These are phyloP conservation scores for Phragmites australis DNA, from an alignment of 176 grass and related monocot genomes.

Conservation along the genomic window DNA sequence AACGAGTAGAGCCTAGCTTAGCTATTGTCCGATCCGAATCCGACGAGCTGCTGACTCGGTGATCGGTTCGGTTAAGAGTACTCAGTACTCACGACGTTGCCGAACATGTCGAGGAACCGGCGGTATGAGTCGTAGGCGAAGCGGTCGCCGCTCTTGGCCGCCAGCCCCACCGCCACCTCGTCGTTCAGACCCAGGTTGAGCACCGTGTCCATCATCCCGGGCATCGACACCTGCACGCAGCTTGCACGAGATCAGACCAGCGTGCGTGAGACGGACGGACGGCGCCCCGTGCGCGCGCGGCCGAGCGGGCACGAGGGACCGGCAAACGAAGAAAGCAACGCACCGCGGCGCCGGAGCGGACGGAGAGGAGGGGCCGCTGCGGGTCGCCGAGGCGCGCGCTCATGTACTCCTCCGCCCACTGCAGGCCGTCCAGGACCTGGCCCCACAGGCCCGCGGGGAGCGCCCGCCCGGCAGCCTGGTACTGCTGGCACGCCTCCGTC, in stretches of 20 bases:
- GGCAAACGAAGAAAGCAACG: no score
- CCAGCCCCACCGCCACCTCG: constrained; percentile 71
- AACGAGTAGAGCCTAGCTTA: neutral
- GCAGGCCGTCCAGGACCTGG: constrained; percentile 76
- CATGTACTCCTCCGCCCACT: constrained; percentile 81
- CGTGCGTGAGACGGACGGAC: neutral
- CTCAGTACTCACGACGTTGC: constrained; percentile 71
- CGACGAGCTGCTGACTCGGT: neutral
- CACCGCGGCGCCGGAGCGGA: constrained; percentile 92
- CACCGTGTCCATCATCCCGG: constrained; percentile 99
- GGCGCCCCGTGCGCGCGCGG: no score
- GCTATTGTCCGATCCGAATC: neutral
- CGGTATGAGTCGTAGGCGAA: constrained; percentile 96
- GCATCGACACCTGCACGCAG: constrained; percentile 88
- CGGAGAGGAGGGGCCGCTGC: constrained; percentile 82
- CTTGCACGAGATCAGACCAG: no score
- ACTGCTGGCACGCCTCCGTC: constrained; percentile 93
- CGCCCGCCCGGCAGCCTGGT: constrained; percentile 56
- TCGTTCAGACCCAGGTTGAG: constrained; percentile 96
- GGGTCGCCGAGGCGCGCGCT: constrained; percentile 70
- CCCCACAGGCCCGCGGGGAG: constrained; percentile 81
- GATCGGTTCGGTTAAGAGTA: no score
- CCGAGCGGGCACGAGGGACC: no score
- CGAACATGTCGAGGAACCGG: constrained; percentile 99
- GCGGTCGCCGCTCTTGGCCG: constrained; percentile 83